Evolutionary conservation across 805 yeast species (phyloP).

Genomic region (Wickerhamiella spandovensis): DNA sequence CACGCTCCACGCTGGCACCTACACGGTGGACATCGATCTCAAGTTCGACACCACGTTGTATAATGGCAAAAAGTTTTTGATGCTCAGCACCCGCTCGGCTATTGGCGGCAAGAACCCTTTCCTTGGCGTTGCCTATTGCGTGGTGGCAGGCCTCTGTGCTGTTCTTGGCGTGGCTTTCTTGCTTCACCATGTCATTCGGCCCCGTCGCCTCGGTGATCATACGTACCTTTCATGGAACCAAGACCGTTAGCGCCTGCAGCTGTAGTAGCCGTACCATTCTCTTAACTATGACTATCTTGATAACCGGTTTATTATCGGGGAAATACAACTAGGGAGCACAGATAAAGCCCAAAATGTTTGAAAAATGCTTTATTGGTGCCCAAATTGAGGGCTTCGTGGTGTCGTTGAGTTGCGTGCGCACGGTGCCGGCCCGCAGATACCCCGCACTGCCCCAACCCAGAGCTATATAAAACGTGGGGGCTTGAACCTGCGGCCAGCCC

Average conservation of each 20-base stretch:
- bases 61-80: constrained; percentile 81
- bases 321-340: too few relatives aligned
- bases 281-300: neutral
- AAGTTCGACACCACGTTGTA: constrained; percentile 72
- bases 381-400: too few relatives aligned
- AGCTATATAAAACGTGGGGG: neutral
- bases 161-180: constrained; percentile 63
- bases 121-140: constrained; percentile 71
- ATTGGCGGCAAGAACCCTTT: constrained; percentile 82
- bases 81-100: constrained; percentile 66
- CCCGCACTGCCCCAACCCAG: neutral
- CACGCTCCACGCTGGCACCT: constrained; percentile 49
- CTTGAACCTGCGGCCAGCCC: too few relatives aligned
- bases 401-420: too few relatives aligned
- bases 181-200: constrained; percentile 67
- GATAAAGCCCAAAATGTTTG: too few relatives aligned
- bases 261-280: neutral
- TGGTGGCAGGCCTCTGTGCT: constrained; percentile 67
- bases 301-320: too few relatives aligned
- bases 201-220: constrained; percentile 78
- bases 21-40: constrained; percentile 50
- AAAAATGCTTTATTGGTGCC: too few relatives aligned
- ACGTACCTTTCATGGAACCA: constrained; percentile 41
- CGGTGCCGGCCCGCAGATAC: neutral
- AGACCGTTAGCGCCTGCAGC: neutral